phyloP scores from a whole-genome alignment of 805 yeast species.

The Starmerella bacillaris region DNA sequence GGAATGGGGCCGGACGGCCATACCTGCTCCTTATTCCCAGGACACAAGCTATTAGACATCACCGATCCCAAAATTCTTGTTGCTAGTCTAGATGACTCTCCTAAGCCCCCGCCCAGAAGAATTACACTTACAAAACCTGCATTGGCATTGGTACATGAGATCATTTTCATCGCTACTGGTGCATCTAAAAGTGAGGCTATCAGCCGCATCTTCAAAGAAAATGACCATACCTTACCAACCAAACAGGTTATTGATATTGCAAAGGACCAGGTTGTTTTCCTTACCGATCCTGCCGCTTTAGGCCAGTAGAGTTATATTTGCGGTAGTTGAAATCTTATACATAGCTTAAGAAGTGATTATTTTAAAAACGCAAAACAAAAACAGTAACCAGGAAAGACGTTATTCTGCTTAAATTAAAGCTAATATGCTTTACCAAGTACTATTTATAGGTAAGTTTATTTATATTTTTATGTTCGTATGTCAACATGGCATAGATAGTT shows the following conservation, averaged over 20 bases:
- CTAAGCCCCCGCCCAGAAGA: slow-evolving; percentile 85
- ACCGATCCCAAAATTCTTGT: slow-evolving; percentile 34
- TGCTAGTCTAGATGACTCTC: slow-evolving; percentile 59
- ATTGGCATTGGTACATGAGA: slow-evolving; percentile 33
- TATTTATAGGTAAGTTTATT: too few relatives aligned
- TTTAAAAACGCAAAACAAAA: too few relatives aligned
- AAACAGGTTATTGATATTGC: slow-evolving; percentile 49
- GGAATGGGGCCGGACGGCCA: slow-evolving; percentile 97
- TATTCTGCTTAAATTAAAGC: too few relatives aligned
- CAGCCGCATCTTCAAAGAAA: slow-evolving; percentile 44
- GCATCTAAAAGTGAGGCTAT: slow-evolving; percentile 60
- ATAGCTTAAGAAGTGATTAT: too few relatives aligned
- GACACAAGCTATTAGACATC: slow-evolving; percentile 45
- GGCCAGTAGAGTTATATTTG: slow-evolving; percentile 27
- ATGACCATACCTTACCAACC: slow-evolving; percentile 35
- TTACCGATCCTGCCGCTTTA: slow-evolving; percentile 65
- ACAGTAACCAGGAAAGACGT: too few relatives aligned
- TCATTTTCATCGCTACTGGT: slow-evolving; percentile 82
- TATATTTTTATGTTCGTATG: too few relatives aligned
- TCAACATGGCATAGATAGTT: too few relatives aligned
- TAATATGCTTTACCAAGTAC: too few relatives aligned
- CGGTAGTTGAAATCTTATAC: too few relatives aligned
- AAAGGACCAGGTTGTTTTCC: slow-evolving; percentile 47
- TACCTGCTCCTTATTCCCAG: slow-evolving; percentile 85
- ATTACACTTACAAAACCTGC: slow-evolving; percentile 75